phyloP scores from a whole-genome alignment of 1,139 yeast genomes.

The Geotrichum citri-aurantii region DNA sequence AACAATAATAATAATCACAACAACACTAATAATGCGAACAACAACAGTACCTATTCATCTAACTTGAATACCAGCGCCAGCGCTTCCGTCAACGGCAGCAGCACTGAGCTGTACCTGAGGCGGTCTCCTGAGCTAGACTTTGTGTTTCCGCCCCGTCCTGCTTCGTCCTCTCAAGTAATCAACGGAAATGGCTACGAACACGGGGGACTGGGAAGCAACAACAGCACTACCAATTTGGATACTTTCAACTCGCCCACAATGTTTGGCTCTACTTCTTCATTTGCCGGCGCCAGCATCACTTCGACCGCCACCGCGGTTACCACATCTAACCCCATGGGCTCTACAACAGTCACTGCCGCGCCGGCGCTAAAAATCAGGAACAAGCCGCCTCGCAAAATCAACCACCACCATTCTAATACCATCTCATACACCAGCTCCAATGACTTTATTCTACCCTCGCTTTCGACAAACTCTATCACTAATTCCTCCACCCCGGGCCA shows the following conservation, averaged over 20 bases:
- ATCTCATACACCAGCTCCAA: constrained; percentile 4
- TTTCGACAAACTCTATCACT: not conserved
- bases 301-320: not conserved
- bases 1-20: not conserved
- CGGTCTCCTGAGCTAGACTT: not conserved
- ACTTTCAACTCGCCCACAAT: not conserved
- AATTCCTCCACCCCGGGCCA: not conserved
- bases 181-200: not conserved
- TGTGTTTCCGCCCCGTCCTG: not conserved
- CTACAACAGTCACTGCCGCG: not conserved
- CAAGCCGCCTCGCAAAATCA: constrained; percentile 1
- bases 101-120: not conserved
- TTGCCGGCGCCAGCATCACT: not conserved
- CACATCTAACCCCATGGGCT: not conserved
- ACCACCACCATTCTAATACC: constrained; percentile 15
- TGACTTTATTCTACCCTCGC: not conserved
- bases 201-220: constrained; percentile 5
- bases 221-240: constrained; percentile 9
- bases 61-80: not conserved
- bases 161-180: not conserved
- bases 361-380: constrained; percentile 4
- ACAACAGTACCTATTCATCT: not conserved
- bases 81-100: not conserved
- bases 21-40: not conserved
- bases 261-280: not conserved